Conservation (phyloP, 2,329 filamentous ascomycete species). For the Exserohilum turcica region DNA sequence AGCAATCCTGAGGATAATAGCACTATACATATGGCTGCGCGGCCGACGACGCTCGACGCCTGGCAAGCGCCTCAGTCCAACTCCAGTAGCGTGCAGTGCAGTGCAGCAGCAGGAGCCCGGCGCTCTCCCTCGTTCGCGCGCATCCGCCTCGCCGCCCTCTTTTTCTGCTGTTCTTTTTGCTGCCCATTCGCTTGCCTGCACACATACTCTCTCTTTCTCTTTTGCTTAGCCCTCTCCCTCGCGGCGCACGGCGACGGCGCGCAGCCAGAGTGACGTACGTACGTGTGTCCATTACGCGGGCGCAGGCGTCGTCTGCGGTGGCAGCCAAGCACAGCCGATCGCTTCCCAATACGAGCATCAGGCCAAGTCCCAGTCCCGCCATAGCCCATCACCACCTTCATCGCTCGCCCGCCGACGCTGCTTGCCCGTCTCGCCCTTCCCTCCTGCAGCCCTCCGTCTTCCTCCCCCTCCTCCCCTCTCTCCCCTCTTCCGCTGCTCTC, state of each 20-base stretch:
- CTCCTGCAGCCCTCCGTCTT: constrained; percentile 11
- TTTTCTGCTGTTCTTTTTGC: too few species aligned
- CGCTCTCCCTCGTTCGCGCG: constrained; percentile 6
- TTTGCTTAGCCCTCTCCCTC: not conserved
- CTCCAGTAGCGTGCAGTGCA: too few species aligned
- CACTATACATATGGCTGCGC: too few species aligned
- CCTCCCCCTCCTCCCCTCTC: not conserved
- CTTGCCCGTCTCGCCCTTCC: constrained; percentile 18
- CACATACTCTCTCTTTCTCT: not conserved
- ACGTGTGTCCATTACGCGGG: too few species aligned
- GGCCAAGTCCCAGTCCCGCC: constrained; percentile 29
- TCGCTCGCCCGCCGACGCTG: constrained; percentile 21
- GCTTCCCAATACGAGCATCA: constrained; percentile 26
- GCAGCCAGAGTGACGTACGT: constrained; percentile 32
- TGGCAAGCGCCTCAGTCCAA: constrained; percentile 14
- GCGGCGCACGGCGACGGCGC: constrained; percentile 17
- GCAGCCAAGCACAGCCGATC: constrained; percentile 31
- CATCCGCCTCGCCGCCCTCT: not conserved
- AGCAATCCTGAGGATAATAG: too few species aligned
- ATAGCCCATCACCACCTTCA: constrained; percentile 21
- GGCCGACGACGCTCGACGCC: constrained; percentile 14
- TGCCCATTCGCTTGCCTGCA: too few species aligned
- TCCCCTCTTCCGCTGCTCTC: constrained; percentile 18
- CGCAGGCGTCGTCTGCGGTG: constrained; percentile 33
- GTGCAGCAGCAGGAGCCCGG: not conserved